Evolutionary conservation across 768 basidiomycete species (phyloP), one percentile per base, ranked within the genome.

Genomic region (Ramaria rubella): DNA sequence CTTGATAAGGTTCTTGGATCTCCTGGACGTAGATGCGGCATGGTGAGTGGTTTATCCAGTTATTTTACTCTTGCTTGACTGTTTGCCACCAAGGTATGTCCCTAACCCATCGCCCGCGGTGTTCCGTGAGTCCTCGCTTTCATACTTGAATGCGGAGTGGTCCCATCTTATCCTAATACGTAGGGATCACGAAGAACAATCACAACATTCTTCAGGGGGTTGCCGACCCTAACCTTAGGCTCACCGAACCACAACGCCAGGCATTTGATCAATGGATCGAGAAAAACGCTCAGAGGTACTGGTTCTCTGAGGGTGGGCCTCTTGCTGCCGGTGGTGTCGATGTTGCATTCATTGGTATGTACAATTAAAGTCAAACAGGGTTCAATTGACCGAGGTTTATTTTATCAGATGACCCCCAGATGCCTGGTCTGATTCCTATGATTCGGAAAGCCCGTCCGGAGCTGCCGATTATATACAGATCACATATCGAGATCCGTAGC

Each of bases 151-250:
- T 14, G n/a, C 24, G 24, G 5, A 52, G n/a, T 34, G 59, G 12
- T 33, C 59, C 12, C 6, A 24, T n/a, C 40, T 59, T 19, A 59
- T 44, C 49, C 49, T 46, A 33, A 38, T 62, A 2, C 52, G 42
- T 31, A 52, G 38, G 36, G 38, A 46, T 34, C 14, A 51, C 43
- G 27, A 65, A 63, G 78, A 90, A 91, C 89, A 91, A 91, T 76
- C 90, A 92, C 81, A 92, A 92, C 72, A 91, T 90, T 67, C 77
- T 95, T 23, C 93, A 96, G 81, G 94, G 94, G 60, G 94, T 96
- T 50, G 87, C 93, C 1, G 71, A 82, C 12, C 83, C 87, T 8
- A 81, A 81, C 58, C 77, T 91, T 49, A 86, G 89, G 58, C 80
- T 96, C 44, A 86, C 83, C 1, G 77, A 46, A 24, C 58, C 75